These are phyloP conservation scores for Guillardia theta DNA, from an alignment of 78 protist species.

Conservation along the genomic window DNA sequence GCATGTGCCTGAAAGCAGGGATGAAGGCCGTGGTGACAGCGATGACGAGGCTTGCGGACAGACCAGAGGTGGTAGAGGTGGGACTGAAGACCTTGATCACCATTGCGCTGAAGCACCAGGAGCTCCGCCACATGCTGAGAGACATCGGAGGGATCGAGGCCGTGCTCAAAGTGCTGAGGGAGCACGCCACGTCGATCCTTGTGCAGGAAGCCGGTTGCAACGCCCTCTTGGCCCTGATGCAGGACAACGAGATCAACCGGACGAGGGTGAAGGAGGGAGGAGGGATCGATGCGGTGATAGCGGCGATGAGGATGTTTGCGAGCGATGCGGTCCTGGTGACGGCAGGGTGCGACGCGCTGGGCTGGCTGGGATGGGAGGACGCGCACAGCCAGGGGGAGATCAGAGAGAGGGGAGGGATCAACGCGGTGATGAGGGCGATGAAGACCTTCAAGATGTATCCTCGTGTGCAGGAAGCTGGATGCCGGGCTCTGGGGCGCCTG, in stretches of 20 bases:
- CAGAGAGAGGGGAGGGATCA: too few species aligned
- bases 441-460: neutral
- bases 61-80: too few species aligned
- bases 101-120: too few species aligned
- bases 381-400: too few species aligned
- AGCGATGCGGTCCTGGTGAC: neutral
- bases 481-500: neutral
- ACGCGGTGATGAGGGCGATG: neutral
- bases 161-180: neutral
- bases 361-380: neutral
- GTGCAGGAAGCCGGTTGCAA: neutral
- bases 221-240: neutral
- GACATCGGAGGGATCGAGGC: neutral
- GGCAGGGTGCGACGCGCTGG: neutral
- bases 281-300: neutral
- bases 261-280: neutral
- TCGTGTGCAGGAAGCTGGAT: neutral
- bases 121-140: too few species aligned
- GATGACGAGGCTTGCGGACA: too few species aligned
- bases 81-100: too few species aligned
- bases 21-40: too few species aligned
- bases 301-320: neutral
- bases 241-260: neutral
- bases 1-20: too few species aligned
- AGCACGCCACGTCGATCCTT: neutral